Evolutionary conservation across 129 eudicot species (phyloP).

Genomic region (Ambrosia trifida): DNA sequence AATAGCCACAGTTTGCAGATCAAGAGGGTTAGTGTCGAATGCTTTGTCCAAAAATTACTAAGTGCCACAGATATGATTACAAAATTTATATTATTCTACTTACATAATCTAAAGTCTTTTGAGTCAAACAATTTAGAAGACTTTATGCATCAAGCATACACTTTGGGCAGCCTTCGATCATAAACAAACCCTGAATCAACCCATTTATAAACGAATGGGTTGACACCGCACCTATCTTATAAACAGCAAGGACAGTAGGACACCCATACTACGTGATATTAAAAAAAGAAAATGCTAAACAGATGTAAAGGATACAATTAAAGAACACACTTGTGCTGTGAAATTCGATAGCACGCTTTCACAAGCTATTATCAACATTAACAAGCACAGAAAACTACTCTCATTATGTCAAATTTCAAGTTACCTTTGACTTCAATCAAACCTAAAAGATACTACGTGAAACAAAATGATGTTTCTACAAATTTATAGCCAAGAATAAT

Average conservation of each 20-base stretch:
- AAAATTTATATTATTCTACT: constrained; percentile 5
- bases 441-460: neutral
- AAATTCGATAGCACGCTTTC: neutral
- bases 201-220: neutral
- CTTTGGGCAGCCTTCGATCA: neutral
- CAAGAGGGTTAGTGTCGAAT: neutral
- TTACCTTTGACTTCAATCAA: no score
- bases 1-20: neutral
- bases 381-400: neutral
- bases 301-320: neutral
- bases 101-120: neutral
- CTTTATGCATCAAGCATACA: neutral
- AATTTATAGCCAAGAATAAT: neutral
- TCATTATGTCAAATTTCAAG: neutral
- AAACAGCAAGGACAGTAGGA: no score
- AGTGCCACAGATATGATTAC: neutral
- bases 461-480: neutral
- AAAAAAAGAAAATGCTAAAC: neutral
- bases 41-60: neutral
- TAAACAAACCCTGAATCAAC: neutral
- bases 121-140: neutral
- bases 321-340: neutral
- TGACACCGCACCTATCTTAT: neutral
- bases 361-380: neutral
- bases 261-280: no score